A percentile compares a stretch with the other conserved stretches of the same genome.
Conservation (phyloP, 768 basidiomycete species). For the Paxillus involutus region DNA sequence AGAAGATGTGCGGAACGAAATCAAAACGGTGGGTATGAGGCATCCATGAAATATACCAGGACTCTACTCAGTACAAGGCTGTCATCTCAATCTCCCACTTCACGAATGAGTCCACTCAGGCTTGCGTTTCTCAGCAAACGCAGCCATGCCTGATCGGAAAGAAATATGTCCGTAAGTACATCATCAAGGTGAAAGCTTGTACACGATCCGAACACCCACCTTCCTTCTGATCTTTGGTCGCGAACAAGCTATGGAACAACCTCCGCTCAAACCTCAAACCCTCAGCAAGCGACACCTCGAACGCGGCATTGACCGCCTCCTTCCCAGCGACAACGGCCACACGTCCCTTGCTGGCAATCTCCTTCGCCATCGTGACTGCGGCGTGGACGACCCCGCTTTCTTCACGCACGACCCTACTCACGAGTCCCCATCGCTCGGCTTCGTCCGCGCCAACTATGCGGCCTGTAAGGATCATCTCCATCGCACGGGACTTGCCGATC, state of each 20-base stretch:
- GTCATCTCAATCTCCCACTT: neutral
- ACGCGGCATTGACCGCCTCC: slow-evolving; percentile 94
- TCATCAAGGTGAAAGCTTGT: neutral
- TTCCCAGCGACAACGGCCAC: slow-evolving; percentile 86
- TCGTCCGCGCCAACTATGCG: slow-evolving; percentile 77
- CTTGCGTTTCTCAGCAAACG: slow-evolving; percentile 93
- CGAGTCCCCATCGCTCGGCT: slow-evolving; percentile 85
- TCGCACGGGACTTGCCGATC: slow-evolving; percentile 90
- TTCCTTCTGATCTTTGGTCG: slow-evolving; percentile 94
- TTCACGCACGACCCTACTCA: slow-evolving; percentile 70
- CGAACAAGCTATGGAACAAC: slow-evolving; percentile 89
- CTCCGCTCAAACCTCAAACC: slow-evolving; percentile 87
- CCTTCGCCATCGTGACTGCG: slow-evolving; percentile 76
- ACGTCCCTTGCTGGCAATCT: slow-evolving; percentile 74
- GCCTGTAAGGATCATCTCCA: slow-evolving; percentile 93
- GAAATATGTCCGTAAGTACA: slow-evolving; percentile 1
- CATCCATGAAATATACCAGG: no score
- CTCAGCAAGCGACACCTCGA: slow-evolving; percentile 77
- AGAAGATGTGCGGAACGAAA: no score
- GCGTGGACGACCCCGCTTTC: slow-evolving; percentile 84
- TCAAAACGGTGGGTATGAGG: no score
- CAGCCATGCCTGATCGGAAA: slow-evolving; percentile 73
- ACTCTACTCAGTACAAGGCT: no score
- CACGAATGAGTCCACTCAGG: slow-evolving; percentile 69
- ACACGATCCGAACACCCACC: slow-evolving; percentile 46